A percentile compares a stretch with the other conserved stretches of the same genome.
Evolutionary conservation across 768 basidiomycete genomes (phyloP).

Genomic region (Russula sp.): DNA sequence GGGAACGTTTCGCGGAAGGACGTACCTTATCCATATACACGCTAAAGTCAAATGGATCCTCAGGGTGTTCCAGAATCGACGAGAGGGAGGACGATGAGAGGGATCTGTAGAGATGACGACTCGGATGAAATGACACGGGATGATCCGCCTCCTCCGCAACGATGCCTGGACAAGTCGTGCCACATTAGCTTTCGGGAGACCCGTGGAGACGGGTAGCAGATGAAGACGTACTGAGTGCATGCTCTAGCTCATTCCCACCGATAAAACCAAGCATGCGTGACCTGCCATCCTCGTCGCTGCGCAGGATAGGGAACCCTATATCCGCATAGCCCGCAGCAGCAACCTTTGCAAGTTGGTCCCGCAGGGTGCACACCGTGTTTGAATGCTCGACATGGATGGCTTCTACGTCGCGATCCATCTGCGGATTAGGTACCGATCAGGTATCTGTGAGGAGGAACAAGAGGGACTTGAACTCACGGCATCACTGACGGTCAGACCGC

Average conservation of each 20-base stretch:
- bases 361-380: constrained; percentile 76
- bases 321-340: constrained; percentile 61
- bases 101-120: constrained; percentile 31
- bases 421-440: constrained; percentile 6
- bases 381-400: constrained; percentile 62
- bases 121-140: constrained; percentile 56
- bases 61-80: constrained; percentile 37
- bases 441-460: background rate
- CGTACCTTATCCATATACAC: constrained; percentile 84
- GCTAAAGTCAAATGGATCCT: constrained; percentile 73
- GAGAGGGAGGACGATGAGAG: constrained; percentile 53
- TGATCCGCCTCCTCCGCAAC: constrained; percentile 70
- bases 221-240: constrained; percentile 65
- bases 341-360: constrained; percentile 58
- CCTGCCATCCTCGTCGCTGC: constrained; percentile 42
- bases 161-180: constrained; percentile 42
- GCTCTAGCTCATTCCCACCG: constrained; percentile 88
- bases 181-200: background rate
- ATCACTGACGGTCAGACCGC: constrained; percentile 63
- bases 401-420: constrained; percentile 66
- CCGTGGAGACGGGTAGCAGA: background rate
- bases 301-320: constrained; percentile 82
- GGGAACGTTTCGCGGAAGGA: constrained; percentile 2
- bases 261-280: constrained; percentile 83
- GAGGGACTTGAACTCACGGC: constrained; percentile 48